A percentile compares a stretch with the other conserved stretches of the same genome.
These are phyloP conservation scores for Chaetomium sp. DNA, from an alignment of 2,329 filamentous ascomycete species.

Conservation along the genomic window DNA sequence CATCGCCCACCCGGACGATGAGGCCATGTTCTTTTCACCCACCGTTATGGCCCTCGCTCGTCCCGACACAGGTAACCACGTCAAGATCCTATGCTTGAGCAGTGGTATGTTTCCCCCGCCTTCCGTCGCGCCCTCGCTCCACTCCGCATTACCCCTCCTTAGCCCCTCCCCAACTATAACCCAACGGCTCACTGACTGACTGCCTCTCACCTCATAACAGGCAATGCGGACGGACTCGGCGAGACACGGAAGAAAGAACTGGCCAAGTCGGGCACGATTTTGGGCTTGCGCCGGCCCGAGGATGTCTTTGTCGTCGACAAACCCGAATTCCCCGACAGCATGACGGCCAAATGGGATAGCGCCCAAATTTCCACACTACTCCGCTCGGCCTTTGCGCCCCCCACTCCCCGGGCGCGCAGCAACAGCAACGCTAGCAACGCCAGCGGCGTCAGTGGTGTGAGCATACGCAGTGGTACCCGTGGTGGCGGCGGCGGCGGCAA, in stretches of 20 bases:
- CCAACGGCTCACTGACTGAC: neutral
- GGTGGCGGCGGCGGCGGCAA: too few species aligned
- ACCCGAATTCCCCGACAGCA: conserved; percentile 80
- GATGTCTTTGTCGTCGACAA: conserved; percentile 85
- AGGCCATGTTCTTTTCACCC: conserved; percentile 98
- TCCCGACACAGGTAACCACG: conserved; percentile 75
- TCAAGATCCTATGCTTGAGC: conserved; percentile 90
- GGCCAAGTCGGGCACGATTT: conserved; percentile 65
- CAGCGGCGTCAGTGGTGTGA: too few species aligned
- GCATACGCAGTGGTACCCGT: too few species aligned
- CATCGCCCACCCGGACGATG: conserved; percentile 96
- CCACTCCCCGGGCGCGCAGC: conserved; percentile 36
- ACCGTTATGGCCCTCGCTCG: conserved; percentile 77
- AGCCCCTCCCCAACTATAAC: neutral
- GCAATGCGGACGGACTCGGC: conserved; percentile 81
- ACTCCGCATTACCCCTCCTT: too few species aligned
- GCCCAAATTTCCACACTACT: conserved; percentile 64
- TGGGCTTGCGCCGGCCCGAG: conserved; percentile 67
- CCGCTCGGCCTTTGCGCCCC: conserved; percentile 65
- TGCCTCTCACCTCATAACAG: conserved; percentile 33
- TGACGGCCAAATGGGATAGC: conserved; percentile 72
- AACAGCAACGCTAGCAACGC: too few species aligned
- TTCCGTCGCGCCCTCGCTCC: too few species aligned
- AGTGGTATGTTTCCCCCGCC: conserved; percentile 48
- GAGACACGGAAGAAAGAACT: conserved; percentile 78